Base-by-base conservation (phyloP, 2,329 filamentous ascomycete species). In the Neurospora crassa region DNA sequence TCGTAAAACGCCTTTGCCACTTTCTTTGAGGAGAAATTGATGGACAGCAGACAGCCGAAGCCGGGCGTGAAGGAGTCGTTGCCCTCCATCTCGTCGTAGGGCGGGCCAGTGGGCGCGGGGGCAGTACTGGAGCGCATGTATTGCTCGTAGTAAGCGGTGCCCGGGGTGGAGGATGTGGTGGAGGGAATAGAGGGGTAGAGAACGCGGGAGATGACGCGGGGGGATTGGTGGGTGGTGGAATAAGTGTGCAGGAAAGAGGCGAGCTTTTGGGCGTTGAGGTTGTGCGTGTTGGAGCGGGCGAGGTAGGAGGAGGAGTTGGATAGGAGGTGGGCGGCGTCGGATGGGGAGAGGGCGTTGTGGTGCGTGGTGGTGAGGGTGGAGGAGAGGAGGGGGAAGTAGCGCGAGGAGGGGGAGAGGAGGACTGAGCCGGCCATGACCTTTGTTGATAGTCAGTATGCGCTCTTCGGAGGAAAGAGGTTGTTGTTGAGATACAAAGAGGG, bases 41-140 rank as follows among this genome's bases (percentile, higher is more conserved):
- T 78, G 10, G 79, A 84, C 16, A 89, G 76, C 1, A 89, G 82
- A 74, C 85, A 88, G 2, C 87, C 87, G 74, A 87, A 86, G 0
- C 87, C 87, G 0, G 86, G 85, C 0, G 76, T 75, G 70, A 88
- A 83, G 78, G 63, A 0, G 84, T 80, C 5, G 45, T 53, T 53
- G 11, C 45, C 20, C 12, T 24, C 45, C 11, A 53, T 7, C 1
- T 24, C 11, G 8, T 77, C 76, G 73, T 83, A 84, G 72, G 78
- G 78, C 2, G 82, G 79, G 68, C 78, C 80, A 14, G 75, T 75
- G 70, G 80, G 67, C 79, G 74, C 5, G 82, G 77, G 63, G 40
- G 79, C 78, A 69, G 80, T 81, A 0, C 79, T 74, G 70, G 77
- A 76, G 67, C 81, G 79, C 73, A 83, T 86, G 0, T 83, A 81